Conservation (phyloP, 345 rosid species). For the Populus ilicifolia region DNA sequence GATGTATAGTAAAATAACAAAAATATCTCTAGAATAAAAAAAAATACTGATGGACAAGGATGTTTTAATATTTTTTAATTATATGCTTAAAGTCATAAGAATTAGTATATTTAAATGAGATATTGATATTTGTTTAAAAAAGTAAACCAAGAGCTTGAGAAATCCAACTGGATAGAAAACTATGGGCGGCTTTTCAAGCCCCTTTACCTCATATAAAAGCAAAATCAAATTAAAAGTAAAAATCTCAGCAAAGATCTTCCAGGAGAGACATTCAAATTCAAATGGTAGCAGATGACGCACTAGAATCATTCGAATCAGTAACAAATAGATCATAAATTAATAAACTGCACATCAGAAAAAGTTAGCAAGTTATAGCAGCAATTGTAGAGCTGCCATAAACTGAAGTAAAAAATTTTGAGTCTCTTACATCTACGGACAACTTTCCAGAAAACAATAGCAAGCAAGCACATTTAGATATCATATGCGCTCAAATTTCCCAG, state of each 20-base stretch:
- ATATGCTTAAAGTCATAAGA: too few relatives aligned
- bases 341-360: constrained; percentile 45
- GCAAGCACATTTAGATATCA: constrained; percentile 23
- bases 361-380: constrained; percentile 41
- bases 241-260: neutral
- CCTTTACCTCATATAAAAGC: neutral
- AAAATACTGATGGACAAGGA: too few relatives aligned
- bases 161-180: too few relatives aligned
- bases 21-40: too few relatives aligned
- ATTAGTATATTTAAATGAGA: too few relatives aligned
- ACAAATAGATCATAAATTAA: constrained; percentile 16
- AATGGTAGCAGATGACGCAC: neutral
- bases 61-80: too few relatives aligned
- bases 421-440: constrained; percentile 30
- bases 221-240: neutral
- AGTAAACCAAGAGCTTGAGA: too few relatives aligned
- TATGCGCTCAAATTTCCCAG: constrained; percentile 35
- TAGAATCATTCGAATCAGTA: neutral
- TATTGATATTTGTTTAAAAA: too few relatives aligned
- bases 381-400: constrained; percentile 25
- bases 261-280: neutral
- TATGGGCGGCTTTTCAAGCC: neutral
- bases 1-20: too few relatives aligned
- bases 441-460: constrained; percentile 22
- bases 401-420: constrained; percentile 8